Evolutionary conservation across 2,329 filamentous ascomycete species (phyloP).

Genomic region (Trichoderma atroviride): DNA sequence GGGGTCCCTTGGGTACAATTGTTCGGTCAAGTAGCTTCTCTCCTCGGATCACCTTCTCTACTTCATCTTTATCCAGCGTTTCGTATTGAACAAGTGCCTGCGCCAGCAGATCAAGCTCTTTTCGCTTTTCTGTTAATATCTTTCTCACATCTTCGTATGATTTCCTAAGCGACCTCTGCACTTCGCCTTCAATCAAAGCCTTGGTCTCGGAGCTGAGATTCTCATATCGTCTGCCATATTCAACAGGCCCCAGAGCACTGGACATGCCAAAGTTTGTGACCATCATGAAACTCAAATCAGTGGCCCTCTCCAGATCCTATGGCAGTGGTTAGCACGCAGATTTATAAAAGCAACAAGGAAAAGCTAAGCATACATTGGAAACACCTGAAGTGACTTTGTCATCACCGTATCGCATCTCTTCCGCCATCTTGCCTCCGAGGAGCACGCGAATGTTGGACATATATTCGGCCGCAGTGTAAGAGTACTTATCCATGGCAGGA

Average conservation of each 20-base stretch:
- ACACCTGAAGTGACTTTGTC: conserved; percentile 91
- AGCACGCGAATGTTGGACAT: conserved; percentile 76
- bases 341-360: not conserved
- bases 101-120: conserved; percentile 84
- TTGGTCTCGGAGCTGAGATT: conserved; percentile 84
- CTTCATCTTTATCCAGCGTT: conserved; percentile 85
- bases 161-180: conserved; percentile 81
- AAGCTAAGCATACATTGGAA: conserved; percentile 62
- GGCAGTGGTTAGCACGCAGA: not conserved
- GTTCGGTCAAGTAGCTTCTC: conserved; percentile 74
- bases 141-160: conserved; percentile 72
- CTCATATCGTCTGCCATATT: conserved; percentile 79
- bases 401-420: conserved; percentile 89
- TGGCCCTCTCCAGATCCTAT: conserved; percentile 82
- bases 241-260: conserved; percentile 82
- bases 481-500: conserved; percentile 91
- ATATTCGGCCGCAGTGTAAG: conserved; percentile 81
- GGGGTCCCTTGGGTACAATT: conserved; percentile 56
- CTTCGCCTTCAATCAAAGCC: conserved; percentile 83
- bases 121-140: conserved; percentile 73
- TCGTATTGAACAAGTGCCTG: conserved; percentile 93
- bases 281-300: conserved; percentile 81
- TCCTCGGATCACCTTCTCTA: conserved; percentile 84
- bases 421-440: conserved; percentile 85
- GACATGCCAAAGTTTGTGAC: conserved; percentile 92